Evolutionary conservation across 768 basidiomycete species (phyloP), one percentile per base, ranked within the genome.

Genomic region (Psilocybe sp.): DNA sequence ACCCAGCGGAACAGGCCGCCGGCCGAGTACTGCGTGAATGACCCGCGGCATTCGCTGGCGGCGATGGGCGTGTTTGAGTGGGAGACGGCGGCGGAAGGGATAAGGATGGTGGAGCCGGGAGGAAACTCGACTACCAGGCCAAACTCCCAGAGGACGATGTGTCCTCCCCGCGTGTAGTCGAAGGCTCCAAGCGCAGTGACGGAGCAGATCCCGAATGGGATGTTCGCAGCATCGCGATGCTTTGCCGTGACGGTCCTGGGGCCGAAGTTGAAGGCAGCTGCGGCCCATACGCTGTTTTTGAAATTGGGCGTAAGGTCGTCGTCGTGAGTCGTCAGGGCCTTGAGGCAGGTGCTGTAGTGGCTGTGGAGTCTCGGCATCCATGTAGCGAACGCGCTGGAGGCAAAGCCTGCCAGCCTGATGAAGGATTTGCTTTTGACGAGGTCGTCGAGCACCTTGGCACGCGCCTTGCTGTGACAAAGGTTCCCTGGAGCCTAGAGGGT

Each of bases 1-100:
- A 49, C 50, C 45, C 50, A 55, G 13, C 51, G 28, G 31, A 55
- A 55, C 32, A 55, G 50, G 3, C 46, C 46, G 3, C 47, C 54
- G 3, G 50, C 41, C 4, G 28, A 37, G 31, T 44, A 56, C 39
- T 56, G 51, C 3, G 51, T 56, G 31, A 56, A 49, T 2, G 55
- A 52, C 44, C 32, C 46, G 13, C 55, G 15, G 4, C 15, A 16
- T 19, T 56, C 44, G 13, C 33, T 15, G 9, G 16, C 16, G 2
- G 28, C 28, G 33, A 56, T 50, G 2, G 47, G 31, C 5, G 39
- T 43, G 40, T 56, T 56, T 28, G 37, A 46, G 28, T 56, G 51
- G 7, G 43, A 33, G 9, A 56, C 18, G 10, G 48, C 35, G 5
- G 55, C 55, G 2, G 55, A 56, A 5, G 44, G 55, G 14, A 56